Conservation (phyloP, 352 stramenopile genomes). For the Pythium phragmiticola region DNA sequence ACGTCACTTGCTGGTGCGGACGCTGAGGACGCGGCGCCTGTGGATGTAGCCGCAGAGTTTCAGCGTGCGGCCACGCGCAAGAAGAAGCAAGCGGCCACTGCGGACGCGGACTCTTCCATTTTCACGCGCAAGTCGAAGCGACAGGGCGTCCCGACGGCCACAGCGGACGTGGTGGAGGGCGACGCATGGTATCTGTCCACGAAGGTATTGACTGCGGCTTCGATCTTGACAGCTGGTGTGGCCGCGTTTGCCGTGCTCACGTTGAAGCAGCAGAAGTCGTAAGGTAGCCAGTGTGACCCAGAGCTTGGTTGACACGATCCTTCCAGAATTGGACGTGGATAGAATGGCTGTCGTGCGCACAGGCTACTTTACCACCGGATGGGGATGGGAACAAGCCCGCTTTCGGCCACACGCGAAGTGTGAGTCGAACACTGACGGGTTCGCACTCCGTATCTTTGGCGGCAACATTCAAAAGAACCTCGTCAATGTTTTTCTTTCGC, state of each 20-base stretch:
- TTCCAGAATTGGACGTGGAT: conserved; percentile 1
- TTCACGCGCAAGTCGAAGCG: conserved; percentile 71
- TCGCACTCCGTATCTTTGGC: conserved; percentile 18
- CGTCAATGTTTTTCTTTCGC: conserved; percentile 12
- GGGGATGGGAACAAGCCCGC: conserved; percentile 2
- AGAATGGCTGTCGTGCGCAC: neutral
- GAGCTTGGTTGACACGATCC: neutral
- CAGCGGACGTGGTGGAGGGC: conserved; percentile 2
- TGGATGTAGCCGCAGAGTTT: conserved; percentile 21
- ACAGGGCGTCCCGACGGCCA: conserved; percentile 16
- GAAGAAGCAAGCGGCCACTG: conserved; percentile 4
- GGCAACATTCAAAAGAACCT: conserved; percentile 11
- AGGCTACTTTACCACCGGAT: neutral
- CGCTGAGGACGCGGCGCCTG: conserved; percentile 8
- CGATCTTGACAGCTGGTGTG: conserved; percentile 66
- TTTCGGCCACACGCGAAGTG: neutral
- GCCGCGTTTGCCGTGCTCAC: conserved; percentile 59
- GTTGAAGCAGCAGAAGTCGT: conserved; percentile 56
- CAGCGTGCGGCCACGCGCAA: conserved; percentile 17
- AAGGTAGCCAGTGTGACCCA: conserved; percentile 11
- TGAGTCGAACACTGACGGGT: neutral
- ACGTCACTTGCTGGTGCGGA: conserved; percentile 17
- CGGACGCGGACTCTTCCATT: conserved; percentile 52
- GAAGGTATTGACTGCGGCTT: conserved; percentile 58
- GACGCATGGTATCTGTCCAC: conserved; percentile 67